A percentile compares a stretch with the other conserved stretches of the same genome.
Evolutionary conservation across 2,329 filamentous ascomycete species (phyloP).

Genomic region (Pseudogymnoascus pannorum): DNA sequence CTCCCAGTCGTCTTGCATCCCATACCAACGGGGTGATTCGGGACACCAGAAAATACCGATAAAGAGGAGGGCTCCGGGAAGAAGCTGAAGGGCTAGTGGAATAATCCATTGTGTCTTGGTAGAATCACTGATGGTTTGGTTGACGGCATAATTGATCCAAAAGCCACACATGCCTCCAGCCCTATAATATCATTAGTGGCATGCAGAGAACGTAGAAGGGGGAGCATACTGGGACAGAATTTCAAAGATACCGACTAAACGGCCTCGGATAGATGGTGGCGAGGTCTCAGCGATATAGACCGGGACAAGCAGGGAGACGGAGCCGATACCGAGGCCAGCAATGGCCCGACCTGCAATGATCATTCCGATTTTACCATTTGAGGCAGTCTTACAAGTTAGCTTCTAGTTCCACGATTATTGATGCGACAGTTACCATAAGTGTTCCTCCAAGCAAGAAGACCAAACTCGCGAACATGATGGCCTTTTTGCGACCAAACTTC

Average conservation of each 20-base stretch:
- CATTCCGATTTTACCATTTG: constrained; percentile 20
- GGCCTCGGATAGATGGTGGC: constrained; percentile 39
- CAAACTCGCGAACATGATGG: constrained; percentile 32
- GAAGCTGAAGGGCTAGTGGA: constrained; percentile 35
- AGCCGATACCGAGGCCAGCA: constrained; percentile 54
- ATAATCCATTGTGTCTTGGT: constrained; percentile 35
- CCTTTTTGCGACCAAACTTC: constrained; percentile 35
- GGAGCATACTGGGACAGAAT: constrained; percentile 38
- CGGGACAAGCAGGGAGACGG: constrained; percentile 37
- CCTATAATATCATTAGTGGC: constrained; percentile 33
- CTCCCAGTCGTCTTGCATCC: constrained; percentile 22
- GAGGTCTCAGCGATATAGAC: constrained; percentile 30
- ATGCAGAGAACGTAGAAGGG: constrained; percentile 30
- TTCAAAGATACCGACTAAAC: constrained; percentile 40
- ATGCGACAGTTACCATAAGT: constrained; percentile 13
- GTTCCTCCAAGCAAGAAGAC: constrained; percentile 28
- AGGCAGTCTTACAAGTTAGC: constrained; percentile 28
- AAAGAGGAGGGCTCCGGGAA: constrained; percentile 29
- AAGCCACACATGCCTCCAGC: constrained; percentile 26
- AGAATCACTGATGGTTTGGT: constrained; percentile 29
- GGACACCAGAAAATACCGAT: constrained; percentile 23
- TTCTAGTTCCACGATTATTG: background rate
- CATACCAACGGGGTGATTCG: constrained; percentile 27
- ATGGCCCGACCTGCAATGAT: constrained; percentile 51
- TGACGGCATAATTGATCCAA: constrained; percentile 36